Evolutionary conservation across 371 early-diverging fungal species (phyloP).

Genomic region (Apophysomyces sp.): DNA sequence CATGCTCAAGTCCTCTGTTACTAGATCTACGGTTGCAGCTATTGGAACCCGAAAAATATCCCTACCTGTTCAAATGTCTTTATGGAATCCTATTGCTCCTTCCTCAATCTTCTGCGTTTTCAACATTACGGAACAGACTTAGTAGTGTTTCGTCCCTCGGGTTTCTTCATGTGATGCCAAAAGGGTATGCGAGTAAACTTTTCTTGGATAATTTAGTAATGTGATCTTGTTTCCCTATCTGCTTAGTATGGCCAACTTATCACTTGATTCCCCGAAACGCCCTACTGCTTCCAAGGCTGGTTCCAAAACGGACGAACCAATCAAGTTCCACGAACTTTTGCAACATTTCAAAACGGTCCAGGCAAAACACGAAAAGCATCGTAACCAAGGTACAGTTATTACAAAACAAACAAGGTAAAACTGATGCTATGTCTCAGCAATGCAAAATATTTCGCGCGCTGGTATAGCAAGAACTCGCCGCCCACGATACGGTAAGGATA

Average conservation of each 20-base stretch:
- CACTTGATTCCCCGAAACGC: background rate
- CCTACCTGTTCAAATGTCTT: conserved; percentile 81
- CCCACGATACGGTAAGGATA: conserved; percentile 12
- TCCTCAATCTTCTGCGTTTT: conserved; percentile 92
- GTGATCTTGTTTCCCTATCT: background rate
- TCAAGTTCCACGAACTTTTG: conserved; percentile 57
- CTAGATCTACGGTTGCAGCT: conserved; percentile 82
- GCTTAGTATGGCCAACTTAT: conserved; percentile 1
- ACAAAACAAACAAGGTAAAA: background rate
- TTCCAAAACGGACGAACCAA: conserved; percentile 15
- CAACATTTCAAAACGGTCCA: conserved; percentile 62
- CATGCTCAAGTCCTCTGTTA: background rate
- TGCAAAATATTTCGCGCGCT: conserved; percentile 18
- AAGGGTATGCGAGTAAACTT: conserved; percentile 28
- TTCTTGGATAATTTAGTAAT: background rate
- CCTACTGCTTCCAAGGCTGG: background rate
- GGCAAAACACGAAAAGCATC: conserved; percentile 54
- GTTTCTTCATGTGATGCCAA: conserved; percentile 58
- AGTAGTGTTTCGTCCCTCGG: conserved; percentile 72
- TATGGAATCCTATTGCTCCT: conserved; percentile 92
- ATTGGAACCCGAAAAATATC: conserved; percentile 83
- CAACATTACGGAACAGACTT: conserved; percentile 84
- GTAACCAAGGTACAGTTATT: conserved; percentile 32
- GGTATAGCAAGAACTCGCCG: conserved; percentile 4
- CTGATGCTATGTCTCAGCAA: conserved; percentile 5